Evolutionary conservation across 2,329 filamentous ascomycete species (phyloP).

Genomic region (Fusarium palustre): DNA sequence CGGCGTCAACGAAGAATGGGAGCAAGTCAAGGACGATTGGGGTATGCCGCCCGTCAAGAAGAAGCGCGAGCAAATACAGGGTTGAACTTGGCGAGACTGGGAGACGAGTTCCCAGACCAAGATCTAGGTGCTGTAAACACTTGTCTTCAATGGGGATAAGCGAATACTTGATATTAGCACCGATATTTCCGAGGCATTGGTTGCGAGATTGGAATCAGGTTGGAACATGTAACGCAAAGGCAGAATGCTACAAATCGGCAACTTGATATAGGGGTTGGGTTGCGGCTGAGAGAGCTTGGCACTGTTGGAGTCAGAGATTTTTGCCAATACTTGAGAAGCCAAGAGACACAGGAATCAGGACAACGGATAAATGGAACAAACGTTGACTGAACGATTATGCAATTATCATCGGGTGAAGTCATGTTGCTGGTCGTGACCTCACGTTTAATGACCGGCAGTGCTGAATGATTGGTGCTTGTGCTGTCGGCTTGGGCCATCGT

Average conservation of each 20-base stretch:
- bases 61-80: conserved; percentile 18
- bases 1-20: conserved; percentile 35
- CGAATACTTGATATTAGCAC: background rate
- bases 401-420: background rate
- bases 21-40: conserved; percentile 20
- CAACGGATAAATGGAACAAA: background rate
- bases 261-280: background rate
- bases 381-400: background rate
- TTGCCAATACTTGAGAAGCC: background rate
- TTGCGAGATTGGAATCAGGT: background rate
- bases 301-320: background rate
- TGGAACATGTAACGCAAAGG: background rate
- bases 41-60: conserved; percentile 8
- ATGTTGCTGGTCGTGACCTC: background rate
- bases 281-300: background rate
- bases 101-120: background rate
- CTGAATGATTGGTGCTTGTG: background rate
- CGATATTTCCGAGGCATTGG: background rate
- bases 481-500: background rate
- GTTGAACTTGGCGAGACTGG: background rate
- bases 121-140: background rate
- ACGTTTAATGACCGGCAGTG: background rate
- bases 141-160: background rate
- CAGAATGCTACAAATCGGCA: background rate
- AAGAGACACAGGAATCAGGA: background rate